Evolutionary conservation across 768 basidiomycete species (phyloP).

Genomic region (Coprinellus micaceus): DNA sequence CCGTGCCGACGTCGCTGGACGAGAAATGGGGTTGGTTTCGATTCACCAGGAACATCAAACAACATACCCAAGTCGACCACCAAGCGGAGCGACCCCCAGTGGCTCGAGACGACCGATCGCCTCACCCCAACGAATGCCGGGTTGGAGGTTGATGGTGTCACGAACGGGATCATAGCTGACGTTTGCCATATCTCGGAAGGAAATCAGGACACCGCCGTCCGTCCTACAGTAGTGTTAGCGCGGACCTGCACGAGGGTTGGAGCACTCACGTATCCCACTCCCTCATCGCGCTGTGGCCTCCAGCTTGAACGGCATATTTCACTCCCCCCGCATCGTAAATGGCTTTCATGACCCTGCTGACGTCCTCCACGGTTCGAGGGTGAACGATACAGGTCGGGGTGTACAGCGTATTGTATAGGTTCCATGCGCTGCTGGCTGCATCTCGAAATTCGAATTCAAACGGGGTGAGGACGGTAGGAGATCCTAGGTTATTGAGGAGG

Average conservation of each 20-base stretch:
- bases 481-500: neutral
- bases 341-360: slow-evolving; percentile 34
- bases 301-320: slow-evolving; percentile 40
- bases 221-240: slow-evolving; percentile 23
- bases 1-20: slow-evolving; percentile 43
- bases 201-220: slow-evolving; percentile 35
- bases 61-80: slow-evolving; percentile 34
- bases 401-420: slow-evolving; percentile 29
- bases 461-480: neutral
- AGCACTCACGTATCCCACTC: slow-evolving; percentile 41
- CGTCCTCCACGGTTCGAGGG: slow-evolving; percentile 27
- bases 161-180: slow-evolving; percentile 32
- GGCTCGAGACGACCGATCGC: slow-evolving; percentile 32
- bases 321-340: slow-evolving; percentile 30
- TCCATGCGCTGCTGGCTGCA: slow-evolving; percentile 26
- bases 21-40: neutral
- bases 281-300: slow-evolving; percentile 39
- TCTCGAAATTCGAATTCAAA: slow-evolving; percentile 3
- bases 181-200: slow-evolving; percentile 34
- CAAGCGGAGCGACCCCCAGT: slow-evolving; percentile 40
- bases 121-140: slow-evolving; percentile 42
- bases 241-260: neutral
- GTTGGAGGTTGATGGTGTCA: slow-evolving; percentile 38
- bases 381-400: slow-evolving; percentile 36
- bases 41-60: neutral